Evolutionary conservation across 1,284 basidiomycete species (phyloP).

Genomic region (Vanrija pseudolonga): DNA sequence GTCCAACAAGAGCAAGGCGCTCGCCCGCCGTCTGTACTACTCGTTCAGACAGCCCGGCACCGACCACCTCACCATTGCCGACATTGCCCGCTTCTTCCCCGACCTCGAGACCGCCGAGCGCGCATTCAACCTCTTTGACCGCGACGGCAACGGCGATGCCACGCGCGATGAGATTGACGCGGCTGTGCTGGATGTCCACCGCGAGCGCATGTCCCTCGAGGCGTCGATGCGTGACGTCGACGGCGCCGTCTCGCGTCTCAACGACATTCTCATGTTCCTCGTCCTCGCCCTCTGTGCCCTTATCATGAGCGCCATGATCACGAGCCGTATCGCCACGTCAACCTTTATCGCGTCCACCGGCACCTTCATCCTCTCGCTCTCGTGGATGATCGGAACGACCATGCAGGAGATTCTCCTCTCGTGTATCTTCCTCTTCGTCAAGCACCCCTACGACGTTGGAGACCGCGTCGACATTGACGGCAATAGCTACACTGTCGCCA

Average conservation of each 20-base stretch:
- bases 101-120: slow-evolving; percentile 62
- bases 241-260: slow-evolving; percentile 70
- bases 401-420: slow-evolving; percentile 53
- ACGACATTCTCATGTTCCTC: slow-evolving; percentile 52
- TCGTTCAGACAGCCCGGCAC: slow-evolving; percentile 68
- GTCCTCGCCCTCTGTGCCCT: slow-evolving; percentile 63
- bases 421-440: slow-evolving; percentile 77
- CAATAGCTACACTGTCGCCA: slow-evolving; percentile 70
- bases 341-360: slow-evolving; percentile 75
- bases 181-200: slow-evolving; percentile 75
- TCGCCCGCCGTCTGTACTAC: slow-evolving; percentile 81
- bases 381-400: slow-evolving; percentile 78
- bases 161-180: slow-evolving; percentile 71
- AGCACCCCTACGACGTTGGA: slow-evolving; percentile 81
- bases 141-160: slow-evolving; percentile 75
- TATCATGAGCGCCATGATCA: slow-evolving; percentile 70
- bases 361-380: slow-evolving; percentile 75
- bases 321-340: slow-evolving; percentile 58
- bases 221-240: slow-evolving; percentile 88
- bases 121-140: slow-evolving; percentile 74
- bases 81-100: slow-evolving; percentile 71
- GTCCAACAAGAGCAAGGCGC: slow-evolving; percentile 75
- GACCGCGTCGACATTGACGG: slow-evolving; percentile 62
- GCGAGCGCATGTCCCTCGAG: slow-evolving; percentile 77
- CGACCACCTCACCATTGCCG: slow-evolving; percentile 62